Evolutionary conservation across 2,329 filamentous ascomycete species (phyloP).

Genomic region (Geosmithia putterillii): DNA sequence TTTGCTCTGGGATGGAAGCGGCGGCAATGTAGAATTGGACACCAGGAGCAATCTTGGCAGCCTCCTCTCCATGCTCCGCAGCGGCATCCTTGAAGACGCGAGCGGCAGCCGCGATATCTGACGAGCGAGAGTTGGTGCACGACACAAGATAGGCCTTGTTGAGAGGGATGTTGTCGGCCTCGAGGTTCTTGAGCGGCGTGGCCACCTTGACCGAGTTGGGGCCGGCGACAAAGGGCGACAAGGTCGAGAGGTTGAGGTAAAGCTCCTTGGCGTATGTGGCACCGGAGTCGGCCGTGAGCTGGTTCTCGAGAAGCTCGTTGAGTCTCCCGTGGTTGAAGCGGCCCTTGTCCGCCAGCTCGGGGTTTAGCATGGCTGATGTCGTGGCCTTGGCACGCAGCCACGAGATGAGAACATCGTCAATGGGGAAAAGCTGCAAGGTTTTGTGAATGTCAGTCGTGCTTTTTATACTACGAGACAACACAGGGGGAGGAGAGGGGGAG

Average conservation of each 20-base stretch:
- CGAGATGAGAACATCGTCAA: slow-evolving; percentile 56
- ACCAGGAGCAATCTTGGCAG: slow-evolving; percentile 58
- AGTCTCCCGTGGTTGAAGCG: slow-evolving; percentile 63
- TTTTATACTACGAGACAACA: too few species aligned
- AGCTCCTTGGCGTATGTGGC: slow-evolving; percentile 76
- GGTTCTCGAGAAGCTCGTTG: slow-evolving; percentile 58
- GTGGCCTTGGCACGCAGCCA: slow-evolving; percentile 76
- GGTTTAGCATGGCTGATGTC: slow-evolving; percentile 46
- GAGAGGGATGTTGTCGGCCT: slow-evolving; percentile 60
- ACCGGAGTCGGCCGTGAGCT: slow-evolving; percentile 57
- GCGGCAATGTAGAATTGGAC: slow-evolving; percentile 87
- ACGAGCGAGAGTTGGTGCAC: slow-evolving; percentile 77
- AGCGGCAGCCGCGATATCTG: slow-evolving; percentile 72
- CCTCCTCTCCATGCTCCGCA: slow-evolving; percentile 43
- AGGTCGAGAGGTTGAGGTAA: slow-evolving; percentile 68
- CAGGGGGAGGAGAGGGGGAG: neutral
- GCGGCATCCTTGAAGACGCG: slow-evolving; percentile 74
- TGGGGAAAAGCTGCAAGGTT: slow-evolving; percentile 49
- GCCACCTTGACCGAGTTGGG: slow-evolving; percentile 85
- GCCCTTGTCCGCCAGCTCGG: slow-evolving; percentile 17
- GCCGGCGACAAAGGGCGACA: slow-evolving; percentile 72
- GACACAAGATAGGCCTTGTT: slow-evolving; percentile 72
- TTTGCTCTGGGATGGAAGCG: slow-evolving; percentile 68
- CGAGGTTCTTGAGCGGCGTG: slow-evolving; percentile 64
- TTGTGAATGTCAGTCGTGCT: slow-evolving; percentile 2